Evolutionary conservation across 2,329 filamentous ascomycete species (phyloP), one percentile per base, ranked within the genome.

Genomic region (Elsinoe perseae): DNA sequence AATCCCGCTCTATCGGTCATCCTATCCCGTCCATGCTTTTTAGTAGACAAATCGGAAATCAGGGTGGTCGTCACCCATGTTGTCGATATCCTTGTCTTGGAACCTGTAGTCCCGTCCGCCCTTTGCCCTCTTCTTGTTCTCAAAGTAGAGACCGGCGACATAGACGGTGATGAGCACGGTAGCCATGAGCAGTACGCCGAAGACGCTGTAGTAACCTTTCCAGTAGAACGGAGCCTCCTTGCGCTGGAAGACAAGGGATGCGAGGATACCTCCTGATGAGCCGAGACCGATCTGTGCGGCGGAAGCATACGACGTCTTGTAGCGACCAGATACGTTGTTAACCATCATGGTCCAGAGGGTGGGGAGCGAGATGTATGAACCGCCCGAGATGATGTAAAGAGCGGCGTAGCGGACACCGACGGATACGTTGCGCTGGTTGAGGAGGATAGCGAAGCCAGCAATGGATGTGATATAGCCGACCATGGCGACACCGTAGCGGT

Each of bases 1-100:
- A 43, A 20, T 12, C 7, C 8, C 38, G 16, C 38, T 23, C 38
- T 43, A 20, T 23, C 38, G 4, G 6, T n/a, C 38, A 8, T 18
- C 6, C 16, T 43, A n/a, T 43, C n/a, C 7, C 36, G n/a, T 30
- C 28, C 28, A 36, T 36, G 32, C 32, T 30, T 20, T 43, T 30
- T 50, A 56, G 40, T 56, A 56, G 7, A 50, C 48, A 38, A 76
- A 75, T 48, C 75, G 70, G 61, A 77, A 80, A 27, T 66, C 66
- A 3, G 77, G 77, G 64, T 79, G 76, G 57, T 77, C 72, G 58
- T 80, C 77, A 0, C 77, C 77, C 62, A 79, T 67, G 59, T 80
- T 80, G 48, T 73, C 70, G 8, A 70, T 63, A 64, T 77, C 73
- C 25, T 69, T 66, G 21, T 66, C 69, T 12, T 64, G 58, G 20